Evolutionary conservation across 352 stramenopile genomes (phyloP), one percentile per base, ranked within the genome.

Genomic region (Globisporangium cystogenes): DNA sequence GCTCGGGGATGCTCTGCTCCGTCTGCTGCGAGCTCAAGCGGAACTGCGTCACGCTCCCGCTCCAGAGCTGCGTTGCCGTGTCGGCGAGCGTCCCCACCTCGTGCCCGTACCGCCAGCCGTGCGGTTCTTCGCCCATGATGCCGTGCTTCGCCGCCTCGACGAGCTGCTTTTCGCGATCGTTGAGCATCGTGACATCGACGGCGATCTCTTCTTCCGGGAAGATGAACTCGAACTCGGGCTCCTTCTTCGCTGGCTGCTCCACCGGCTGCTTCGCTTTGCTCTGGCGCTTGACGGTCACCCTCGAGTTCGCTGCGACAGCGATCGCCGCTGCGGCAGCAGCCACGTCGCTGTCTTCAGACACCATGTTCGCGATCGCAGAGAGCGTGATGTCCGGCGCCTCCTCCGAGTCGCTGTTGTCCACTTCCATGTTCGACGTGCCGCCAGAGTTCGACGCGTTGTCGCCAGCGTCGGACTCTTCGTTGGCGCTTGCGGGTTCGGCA

Each of bases 301-400:
- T 60, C 26, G 71, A 58, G 44, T 60, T 59, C 16, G 78, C 64
- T 18, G 62, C 70, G 33, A 76, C 61, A 26, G 65, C 59, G 46
- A 89, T 77, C 26, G 79, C 69, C 51, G 74, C 65, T 29, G 73
- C 67, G 11, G 70, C 68, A 42, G 73, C 52, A n/a, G 82, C 71
- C 8, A 87, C 77, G 48, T 88, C 79, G 26, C 63, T 88, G 62
- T 94, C 83, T 59, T 92, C 83, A 16, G 67, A 82, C 26, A 89
- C 82, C 82, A 94, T 94, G 53, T 92, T 86, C n/a, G 83, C 83
- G 50, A 92, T 91, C 16, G 80, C 79, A 7, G 79, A 90, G 12
- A 92, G 62, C 18, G 80, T 90, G 45, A 94, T 84, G 58, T 87
- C 81, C 0, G 80, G 65, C 39, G 78, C 70, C 14, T 91, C 82